phyloP scores from a whole-genome alignment of 129 eudicot species.

The Scalesia atractyloides region DNA sequence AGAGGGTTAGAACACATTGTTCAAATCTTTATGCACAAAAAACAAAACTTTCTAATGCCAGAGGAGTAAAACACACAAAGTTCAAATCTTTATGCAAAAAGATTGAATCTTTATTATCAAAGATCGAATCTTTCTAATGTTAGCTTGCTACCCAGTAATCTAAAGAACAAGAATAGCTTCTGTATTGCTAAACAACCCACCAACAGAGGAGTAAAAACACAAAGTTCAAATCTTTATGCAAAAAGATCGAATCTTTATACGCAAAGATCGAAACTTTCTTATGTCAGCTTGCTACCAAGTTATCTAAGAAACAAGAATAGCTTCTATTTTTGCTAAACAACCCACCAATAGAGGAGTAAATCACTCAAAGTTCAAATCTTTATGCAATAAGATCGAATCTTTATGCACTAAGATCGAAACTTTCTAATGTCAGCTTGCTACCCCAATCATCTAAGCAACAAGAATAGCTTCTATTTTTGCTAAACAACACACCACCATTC shows the following conservation, averaged over 20 bases:
- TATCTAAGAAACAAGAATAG: background rate
- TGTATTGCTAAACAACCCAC: background rate
- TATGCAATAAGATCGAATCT: background rate
- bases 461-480: background rate
- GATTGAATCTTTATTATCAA: background rate
- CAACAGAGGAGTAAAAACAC: background rate
- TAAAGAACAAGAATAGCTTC: background rate
- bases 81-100: background rate
- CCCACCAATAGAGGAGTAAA: background rate
- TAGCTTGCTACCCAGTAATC: background rate
- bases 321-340: background rate
- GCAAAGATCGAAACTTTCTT: slow-evolving; percentile 6
- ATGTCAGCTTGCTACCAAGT: background rate
- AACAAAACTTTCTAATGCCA: background rate
- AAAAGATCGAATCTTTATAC: background rate
- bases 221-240: background rate
- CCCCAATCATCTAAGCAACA: background rate
- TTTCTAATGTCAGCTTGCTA: slow-evolving; percentile 6
- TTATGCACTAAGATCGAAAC: background rate
- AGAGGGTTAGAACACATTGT: background rate
- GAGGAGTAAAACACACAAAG: background rate
- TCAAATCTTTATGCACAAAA: background rate
- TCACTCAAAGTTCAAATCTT: background rate
- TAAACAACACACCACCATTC: background rate
- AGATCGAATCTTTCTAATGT: background rate